Base-by-base conservation (phyloP, 2,329 filamentous ascomycete genomes). In the Ceratocystis diversiconidia region DNA sequence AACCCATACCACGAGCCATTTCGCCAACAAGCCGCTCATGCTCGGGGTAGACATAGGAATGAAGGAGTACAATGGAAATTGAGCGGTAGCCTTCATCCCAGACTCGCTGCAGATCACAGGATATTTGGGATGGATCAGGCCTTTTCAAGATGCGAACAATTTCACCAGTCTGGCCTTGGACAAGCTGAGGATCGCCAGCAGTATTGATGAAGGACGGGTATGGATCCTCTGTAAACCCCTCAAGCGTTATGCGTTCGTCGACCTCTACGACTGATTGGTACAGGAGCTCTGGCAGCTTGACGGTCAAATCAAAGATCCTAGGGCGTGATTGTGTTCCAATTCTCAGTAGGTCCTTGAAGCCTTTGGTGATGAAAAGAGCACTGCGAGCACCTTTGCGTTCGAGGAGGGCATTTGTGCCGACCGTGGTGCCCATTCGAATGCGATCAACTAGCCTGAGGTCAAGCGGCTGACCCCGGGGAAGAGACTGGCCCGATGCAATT, bases 391-490 rank as follows among this genome's bases (percentile, higher is more conserved):
- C 92, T 75, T 96, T 96, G 66, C 92, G 80, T 75, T 96, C 92
- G 1, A 96, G 80, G 65, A 96, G 76, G 0, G 92, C 92, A 74
- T 96, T 96, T 0, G 92, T 96, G 8, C 92, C 92, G 12, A 96
- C 91, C 0, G 92, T 96, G 1, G 92, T 96, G 57, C 92, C 92
- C 92, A 96, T 96, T 61, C 92, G 87, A 73, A 96, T 96, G 65
- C 88, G 91, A 70, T 94, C 89, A 70, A 96, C 95, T 72, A 85
- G 77, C 19, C 85, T 83, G 0, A 91, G 96, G 74, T 96, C 90
- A 7, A 96, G 78, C 0, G 88, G 79, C 73, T 91, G 79, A 30
- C 90, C 90, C 61, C 91, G 85, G 2, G 89, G 89, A 57, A 95
- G 91, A 3, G 92, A 86, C 66, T 82, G 80, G 64, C 82, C 80